Evolutionary conservation across 495 filamentous ascomycete genomes (phyloP), one percentile per base, ranked within the genome.

Genomic region (Elaphomyces granulatus): DNA sequence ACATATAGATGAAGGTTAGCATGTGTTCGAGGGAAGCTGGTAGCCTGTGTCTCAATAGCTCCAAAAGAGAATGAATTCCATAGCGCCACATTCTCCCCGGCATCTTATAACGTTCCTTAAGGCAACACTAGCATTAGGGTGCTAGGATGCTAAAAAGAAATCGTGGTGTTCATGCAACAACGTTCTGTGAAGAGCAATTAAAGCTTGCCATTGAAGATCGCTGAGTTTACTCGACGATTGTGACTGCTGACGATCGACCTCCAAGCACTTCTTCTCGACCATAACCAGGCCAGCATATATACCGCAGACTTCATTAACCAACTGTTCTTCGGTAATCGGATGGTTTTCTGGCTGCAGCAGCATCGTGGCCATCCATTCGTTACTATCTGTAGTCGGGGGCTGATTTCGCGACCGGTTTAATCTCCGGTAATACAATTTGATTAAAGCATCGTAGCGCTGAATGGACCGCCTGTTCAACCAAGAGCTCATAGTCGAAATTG

Each of bases 51-150:
- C 81, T 67, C 6, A 92, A 51, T 1, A 87, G 54, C 43, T 87
- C 83, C 3, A 92, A 58, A 46, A 85, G 85, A 1, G 72, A 72
- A 41, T 88, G 78, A 16, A 93, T 88, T 0, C 78, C 83, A 50
- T 88, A 77, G 10, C 78, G 67, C 85, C 85, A 93, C 77, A 93
- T 84, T 2, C 83, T 60, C 3, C 78, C 79, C 0, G 84, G 82
- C 81, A 92, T 87, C 1, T 70, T 70, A 43, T 87, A 85, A 41
- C 81, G 81, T 3, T 71, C 62, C 38, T 69, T 51, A 88, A 43
- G 2, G 71, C 69, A 1, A 63, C 63, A 34, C 63, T 75, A 0
- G 81, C 79, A 0, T 71, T 72, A 0, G 81, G 81, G 45, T 88
- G 81, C 43, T 87, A 81, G 1, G 75, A 78, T 0, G 81, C 82